Conservation (phyloP, 805 yeast species). For the Sugiyamaella americana region DNA sequence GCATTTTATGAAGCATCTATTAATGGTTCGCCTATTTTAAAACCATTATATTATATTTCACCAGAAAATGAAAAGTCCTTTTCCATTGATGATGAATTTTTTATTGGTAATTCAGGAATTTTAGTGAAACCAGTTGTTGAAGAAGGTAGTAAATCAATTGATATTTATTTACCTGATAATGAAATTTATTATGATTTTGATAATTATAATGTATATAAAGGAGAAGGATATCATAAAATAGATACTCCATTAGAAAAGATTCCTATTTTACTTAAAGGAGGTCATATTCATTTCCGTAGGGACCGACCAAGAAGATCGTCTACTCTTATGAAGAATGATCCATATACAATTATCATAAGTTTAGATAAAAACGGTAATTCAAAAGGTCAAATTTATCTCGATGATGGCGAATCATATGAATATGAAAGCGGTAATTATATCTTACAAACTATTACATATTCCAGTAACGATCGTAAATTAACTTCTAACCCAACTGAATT, state of each 20-base stretch:
- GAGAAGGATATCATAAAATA: slow-evolving; percentile 9
- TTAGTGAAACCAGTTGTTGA: slow-evolving; percentile 75
- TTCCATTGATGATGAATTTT: slow-evolving; percentile 76
- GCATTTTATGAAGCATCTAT: slow-evolving; percentile 59
- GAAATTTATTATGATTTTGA: slow-evolving; percentile 32
- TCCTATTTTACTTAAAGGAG: slow-evolving; percentile 76
- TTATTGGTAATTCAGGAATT: slow-evolving; percentile 62
- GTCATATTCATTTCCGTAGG: slow-evolving; percentile 60
- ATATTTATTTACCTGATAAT: slow-evolving; percentile 45
- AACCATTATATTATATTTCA: slow-evolving; percentile 29
- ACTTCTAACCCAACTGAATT: slow-evolving; percentile 2
- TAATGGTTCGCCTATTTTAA: slow-evolving; percentile 61
- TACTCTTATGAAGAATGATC: slow-evolving; percentile 67
- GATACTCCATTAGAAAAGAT: slow-evolving; percentile 43
- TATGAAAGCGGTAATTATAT: slow-evolving; percentile 44
- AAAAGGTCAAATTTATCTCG: slow-evolving; percentile 58
- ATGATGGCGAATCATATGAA: slow-evolving; percentile 73
- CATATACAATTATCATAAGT: slow-evolving; percentile 66
- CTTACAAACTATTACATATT: slow-evolving; percentile 8
- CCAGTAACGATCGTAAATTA: not conserved
- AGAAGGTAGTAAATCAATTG: slow-evolving; percentile 39
- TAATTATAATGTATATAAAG: slow-evolving; percentile 3
- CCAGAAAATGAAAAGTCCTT: slow-evolving; percentile 41
- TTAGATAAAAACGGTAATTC: slow-evolving; percentile 44
- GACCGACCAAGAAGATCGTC: slow-evolving; percentile 78